These are phyloP conservation scores for Melaleuca alternifolia DNA, from an alignment of 345 rosid genomes.

Conservation along the genomic window DNA sequence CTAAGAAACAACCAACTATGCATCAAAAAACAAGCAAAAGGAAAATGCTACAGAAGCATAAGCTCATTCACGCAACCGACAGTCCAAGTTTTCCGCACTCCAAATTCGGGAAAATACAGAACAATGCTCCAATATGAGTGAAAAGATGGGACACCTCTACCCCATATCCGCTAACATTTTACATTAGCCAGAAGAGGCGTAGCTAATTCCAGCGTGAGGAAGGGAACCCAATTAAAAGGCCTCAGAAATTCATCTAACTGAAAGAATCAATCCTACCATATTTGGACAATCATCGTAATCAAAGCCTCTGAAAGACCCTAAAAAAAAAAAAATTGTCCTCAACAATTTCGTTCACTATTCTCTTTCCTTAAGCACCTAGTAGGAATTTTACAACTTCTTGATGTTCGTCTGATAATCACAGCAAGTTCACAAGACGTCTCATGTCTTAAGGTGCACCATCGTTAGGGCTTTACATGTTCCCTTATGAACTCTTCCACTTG, in stretches of 20 bases:
- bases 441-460: not conserved
- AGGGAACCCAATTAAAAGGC: not conserved
- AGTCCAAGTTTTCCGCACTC: not conserved
- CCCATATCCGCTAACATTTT: not conserved
- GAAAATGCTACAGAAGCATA: not conserved
- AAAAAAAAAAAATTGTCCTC: not conserved
- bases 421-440: not conserved
- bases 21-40: not conserved
- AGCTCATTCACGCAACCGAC: not conserved
- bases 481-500: slow-evolving; percentile 65
- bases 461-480: slow-evolving; percentile 61
- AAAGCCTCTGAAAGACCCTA: not conserved
- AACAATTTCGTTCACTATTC: not conserved
- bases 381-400: not conserved
- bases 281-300: not conserved
- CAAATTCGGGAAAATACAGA: too few relatives aligned
- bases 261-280: not conserved
- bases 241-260: not conserved
- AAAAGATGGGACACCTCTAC: not conserved
- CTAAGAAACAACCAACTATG: not conserved
- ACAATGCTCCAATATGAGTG: not conserved
- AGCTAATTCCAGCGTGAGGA: not conserved
- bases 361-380: not conserved
- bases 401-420: not conserved
- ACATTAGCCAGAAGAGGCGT: not conserved